These are phyloP conservation scores for Chytriomyces sp. DNA, from an alignment of 192 early-diverging fungal species.

Conservation along the genomic window DNA sequence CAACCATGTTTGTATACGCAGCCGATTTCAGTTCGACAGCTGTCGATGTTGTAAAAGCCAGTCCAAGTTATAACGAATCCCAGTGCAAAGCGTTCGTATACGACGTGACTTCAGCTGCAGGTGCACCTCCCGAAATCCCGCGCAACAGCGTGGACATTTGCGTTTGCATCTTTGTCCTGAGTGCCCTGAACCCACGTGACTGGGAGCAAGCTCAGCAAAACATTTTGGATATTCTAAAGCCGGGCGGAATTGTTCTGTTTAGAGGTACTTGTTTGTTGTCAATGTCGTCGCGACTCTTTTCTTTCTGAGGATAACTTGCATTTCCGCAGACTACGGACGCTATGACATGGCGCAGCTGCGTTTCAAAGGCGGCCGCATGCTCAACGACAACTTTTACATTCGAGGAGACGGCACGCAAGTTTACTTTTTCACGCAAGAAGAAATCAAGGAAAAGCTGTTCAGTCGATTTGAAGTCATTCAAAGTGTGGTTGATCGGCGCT, in stretches of 20 bases:
- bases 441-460: constrained; percentile 60
- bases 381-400: constrained; percentile 95
- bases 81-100: constrained; percentile 92
- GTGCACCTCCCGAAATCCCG: constrained; percentile 71
- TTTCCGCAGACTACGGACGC: constrained; percentile 83
- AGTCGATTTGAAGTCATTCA: constrained; percentile 78
- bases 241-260: constrained; percentile 88
- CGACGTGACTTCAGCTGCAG: constrained; percentile 78
- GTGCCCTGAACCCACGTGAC: constrained; percentile 82
- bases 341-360: constrained; percentile 97
- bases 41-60: constrained; percentile 85
- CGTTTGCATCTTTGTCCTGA: constrained; percentile 94
- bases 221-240: constrained; percentile 79
- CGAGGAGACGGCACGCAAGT: constrained; percentile 95
- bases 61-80: constrained; percentile 66
- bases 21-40: constrained; percentile 92
- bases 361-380: constrained; percentile 88
- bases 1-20: constrained; percentile 83
- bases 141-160: constrained; percentile 86
- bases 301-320: constrained; percentile 4
- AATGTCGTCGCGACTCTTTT: not conserved
- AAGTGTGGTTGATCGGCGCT: constrained; percentile 87
- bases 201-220: constrained; percentile 84
- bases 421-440: constrained; percentile 86
- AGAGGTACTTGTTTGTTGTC: constrained; percentile 47